phyloP scores from a whole-genome alignment of 1,139 yeast genomes.

The Saccharomyces hybrid region DNA sequence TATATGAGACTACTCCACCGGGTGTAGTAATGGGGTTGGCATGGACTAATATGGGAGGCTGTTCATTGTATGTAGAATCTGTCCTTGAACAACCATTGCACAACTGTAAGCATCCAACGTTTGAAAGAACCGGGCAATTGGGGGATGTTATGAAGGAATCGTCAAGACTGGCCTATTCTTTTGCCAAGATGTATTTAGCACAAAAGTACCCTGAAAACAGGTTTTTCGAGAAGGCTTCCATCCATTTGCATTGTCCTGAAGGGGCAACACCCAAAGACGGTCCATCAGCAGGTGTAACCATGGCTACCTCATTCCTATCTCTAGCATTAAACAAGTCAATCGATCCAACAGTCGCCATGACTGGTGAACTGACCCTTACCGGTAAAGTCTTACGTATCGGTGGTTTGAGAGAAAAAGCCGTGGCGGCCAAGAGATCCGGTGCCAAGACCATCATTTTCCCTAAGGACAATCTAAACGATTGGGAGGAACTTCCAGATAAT shows the following conservation, averaged over 20 bases:
- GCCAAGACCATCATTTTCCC: conserved; percentile 89
- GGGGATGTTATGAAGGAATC: conserved; percentile 98
- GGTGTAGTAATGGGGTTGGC: conserved; percentile 98
- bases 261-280: conserved; percentile 98
- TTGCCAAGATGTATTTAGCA: conserved; percentile 76
- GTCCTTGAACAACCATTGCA: conserved; percentile 77
- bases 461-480: conserved; percentile 82
- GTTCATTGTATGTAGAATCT: conserved; percentile 88
- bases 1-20: conserved; percentile 77
- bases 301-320: conserved; percentile 81
- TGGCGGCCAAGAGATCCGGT: conserved; percentile 94
- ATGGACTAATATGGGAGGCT: conserved; percentile 88
- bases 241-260: conserved; percentile 95
- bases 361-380: conserved; percentile 89
- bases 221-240: conserved; percentile 85
- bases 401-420: conserved; percentile 86
- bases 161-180: conserved; percentile 85
- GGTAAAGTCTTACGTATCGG: conserved; percentile 93
- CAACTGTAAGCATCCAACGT: conserved; percentile 40
- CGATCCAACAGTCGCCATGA: conserved; percentile 85
- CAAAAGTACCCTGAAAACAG: conserved; percentile 73
- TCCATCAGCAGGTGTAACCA: conserved; percentile 95
- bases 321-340: conserved; percentile 68
- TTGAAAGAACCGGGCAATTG: conserved; percentile 82
- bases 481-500: conserved; percentile 88